Conservation (phyloP, 768 basidiomycete genomes). For the Mycena pura region DNA sequence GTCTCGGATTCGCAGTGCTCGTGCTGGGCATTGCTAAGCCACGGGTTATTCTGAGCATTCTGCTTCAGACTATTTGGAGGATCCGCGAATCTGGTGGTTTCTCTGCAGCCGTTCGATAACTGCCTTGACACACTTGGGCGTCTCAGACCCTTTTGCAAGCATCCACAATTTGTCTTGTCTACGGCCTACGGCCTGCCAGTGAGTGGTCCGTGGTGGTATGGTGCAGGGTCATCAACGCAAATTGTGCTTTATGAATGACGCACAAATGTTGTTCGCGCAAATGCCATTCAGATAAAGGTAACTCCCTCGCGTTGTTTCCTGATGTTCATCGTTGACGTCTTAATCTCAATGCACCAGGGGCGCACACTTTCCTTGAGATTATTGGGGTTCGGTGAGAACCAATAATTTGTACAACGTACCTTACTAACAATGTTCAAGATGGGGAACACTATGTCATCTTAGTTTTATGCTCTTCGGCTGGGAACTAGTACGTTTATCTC, state of each 20-base stretch:
- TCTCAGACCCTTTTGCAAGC: conserved; percentile 53
- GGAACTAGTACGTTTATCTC: conserved; percentile 38
- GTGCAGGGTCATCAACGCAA: conserved; percentile 19
- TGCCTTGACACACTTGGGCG: too few relatives aligned
- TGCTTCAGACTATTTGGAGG: conserved; percentile 16
- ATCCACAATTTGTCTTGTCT: conserved; percentile 34
- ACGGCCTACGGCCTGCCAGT: too few relatives aligned
- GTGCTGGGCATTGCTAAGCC: conserved; percentile 18
- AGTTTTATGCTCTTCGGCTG: conserved; percentile 19
- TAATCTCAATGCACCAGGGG: conserved; percentile 58
- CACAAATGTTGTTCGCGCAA: conserved; percentile 26
- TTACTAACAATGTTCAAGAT: conserved; percentile 28
- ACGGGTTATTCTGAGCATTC: conserved; percentile 20
- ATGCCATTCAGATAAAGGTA: conserved; percentile 45
- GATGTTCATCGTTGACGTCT: too few relatives aligned
- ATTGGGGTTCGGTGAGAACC: conserved; percentile 34
- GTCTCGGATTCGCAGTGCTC: conserved; percentile 21
- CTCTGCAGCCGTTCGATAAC: too few relatives aligned
- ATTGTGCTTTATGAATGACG: neutral
- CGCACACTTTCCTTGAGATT: conserved; percentile 58
- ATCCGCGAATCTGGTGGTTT: too few relatives aligned
- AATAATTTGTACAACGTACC: neutral
- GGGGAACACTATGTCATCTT: conserved; percentile 38
- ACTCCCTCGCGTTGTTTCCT: neutral
- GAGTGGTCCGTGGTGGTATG: conserved; percentile 23